phyloP scores from a whole-genome alignment of 352 stramenopile genomes.

The Phytophthora podocarpi region DNA sequence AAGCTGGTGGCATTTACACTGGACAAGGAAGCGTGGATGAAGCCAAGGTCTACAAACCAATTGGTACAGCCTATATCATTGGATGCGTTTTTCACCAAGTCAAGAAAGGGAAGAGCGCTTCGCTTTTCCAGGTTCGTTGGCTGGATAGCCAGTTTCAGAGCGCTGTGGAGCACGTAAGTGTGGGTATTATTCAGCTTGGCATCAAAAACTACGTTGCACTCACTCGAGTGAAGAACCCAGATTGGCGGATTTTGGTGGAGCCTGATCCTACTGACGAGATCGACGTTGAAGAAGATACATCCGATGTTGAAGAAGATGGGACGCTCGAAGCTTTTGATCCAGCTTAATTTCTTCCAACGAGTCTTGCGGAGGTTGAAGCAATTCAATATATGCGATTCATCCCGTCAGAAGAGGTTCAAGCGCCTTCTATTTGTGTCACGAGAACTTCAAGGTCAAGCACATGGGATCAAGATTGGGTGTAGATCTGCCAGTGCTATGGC shows the following conservation, averaged over 20 bases:
- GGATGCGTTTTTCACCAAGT: not conserved
- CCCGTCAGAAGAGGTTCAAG: too few relatives aligned
- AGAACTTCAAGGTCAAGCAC: not conserved
- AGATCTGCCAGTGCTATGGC: too few relatives aligned
- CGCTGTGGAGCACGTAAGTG: not conserved
- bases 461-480: too few relatives aligned
- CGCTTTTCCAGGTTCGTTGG: constrained; percentile 10
- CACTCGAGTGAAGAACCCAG: not conserved
- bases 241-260: too few relatives aligned
- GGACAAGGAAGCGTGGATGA: constrained; percentile 2
- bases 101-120: not conserved
- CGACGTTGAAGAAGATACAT: too few relatives aligned
- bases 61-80: constrained; percentile 9
- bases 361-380: too few relatives aligned
- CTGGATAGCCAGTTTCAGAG: constrained; percentile 8
- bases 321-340: too few relatives aligned
- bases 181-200: not conserved
- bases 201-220: not conserved
- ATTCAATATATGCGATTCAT: too few relatives aligned
- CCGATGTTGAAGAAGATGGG: too few relatives aligned
- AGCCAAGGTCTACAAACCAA: not conserved
- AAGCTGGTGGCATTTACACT: not conserved
- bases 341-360: too few relatives aligned
- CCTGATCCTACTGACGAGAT: too few relatives aligned
- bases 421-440: too few relatives aligned